Percentiles rank a stretch among this genome's conserved stretches.
Evolutionary conservation across 2,329 filamentous ascomycete species (phyloP).

Genomic region (Aspergillus flavus): DNA sequence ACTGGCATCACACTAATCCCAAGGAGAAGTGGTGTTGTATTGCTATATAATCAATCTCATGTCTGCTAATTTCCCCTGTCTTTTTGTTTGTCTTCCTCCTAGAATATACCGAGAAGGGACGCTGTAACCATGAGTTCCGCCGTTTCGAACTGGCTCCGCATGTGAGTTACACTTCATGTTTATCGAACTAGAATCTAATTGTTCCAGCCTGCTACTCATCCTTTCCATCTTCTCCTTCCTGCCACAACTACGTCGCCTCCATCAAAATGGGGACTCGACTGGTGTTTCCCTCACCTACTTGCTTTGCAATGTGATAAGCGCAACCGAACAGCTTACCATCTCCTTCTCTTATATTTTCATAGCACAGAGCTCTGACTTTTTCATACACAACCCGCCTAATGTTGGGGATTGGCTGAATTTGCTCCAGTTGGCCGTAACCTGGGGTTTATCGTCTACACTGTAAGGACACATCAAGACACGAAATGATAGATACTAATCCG

Average conservation of each 20-base stretch:
- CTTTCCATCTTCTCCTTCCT: background rate
- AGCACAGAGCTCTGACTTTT: background rate
- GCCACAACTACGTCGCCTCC: background rate
- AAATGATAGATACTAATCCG: background rate
- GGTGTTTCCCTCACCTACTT: background rate
- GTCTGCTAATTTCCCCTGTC: background rate
- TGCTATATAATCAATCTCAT: background rate
- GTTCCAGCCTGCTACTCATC: background rate
- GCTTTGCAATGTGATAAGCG: background rate
- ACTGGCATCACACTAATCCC: no score
- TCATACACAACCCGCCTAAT: background rate
- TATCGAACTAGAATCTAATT: background rate
- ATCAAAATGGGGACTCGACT: background rate
- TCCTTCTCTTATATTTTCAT: background rate
- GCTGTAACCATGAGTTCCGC: background rate
- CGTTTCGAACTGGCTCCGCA: background rate
- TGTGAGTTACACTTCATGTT: background rate
- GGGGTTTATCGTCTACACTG: background rate
- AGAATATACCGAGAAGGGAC: background rate
- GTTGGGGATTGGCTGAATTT: background rate
- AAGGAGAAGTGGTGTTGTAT: no score
- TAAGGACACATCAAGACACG: background rate
- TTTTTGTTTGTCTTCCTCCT: background rate
- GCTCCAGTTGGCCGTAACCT: background rate
- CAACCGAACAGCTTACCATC: background rate